Base-by-base conservation (phyloP, 768 basidiomycete genomes). In the Trametes elegans region DNA sequence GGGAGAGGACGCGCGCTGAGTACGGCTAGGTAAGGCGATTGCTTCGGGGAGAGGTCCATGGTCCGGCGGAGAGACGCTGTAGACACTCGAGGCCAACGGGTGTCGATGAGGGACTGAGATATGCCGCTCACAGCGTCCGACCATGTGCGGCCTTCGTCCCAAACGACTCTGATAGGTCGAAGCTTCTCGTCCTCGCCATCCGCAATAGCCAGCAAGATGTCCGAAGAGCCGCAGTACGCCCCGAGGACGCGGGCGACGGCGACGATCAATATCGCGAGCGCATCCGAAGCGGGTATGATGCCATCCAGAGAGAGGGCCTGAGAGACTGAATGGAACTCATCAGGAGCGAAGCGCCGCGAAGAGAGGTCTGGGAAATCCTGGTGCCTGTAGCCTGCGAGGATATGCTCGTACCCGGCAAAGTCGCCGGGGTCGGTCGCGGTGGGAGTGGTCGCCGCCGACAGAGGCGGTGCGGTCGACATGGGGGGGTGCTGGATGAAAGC, bases 331-430 rank as follows among this genome's bases (percentile, higher is more conserved):
- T 53, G 51, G n/a, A 44, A 23, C 4, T 42, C 24, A 32, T 46
- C 50, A 23, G 59, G 51, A n/a, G 59, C 49, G 48, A 54, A 57
- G 31, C 59, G 59, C 27, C 52, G 50, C 5, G 55, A 53, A n/a
- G 59, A 61, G 24, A 61, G 55, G 48, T 61, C 59, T 34, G 59
- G 59, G 52, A 61, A 55, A 41, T 61, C 59, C 13, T 52, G 45
- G 31, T 57, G 59, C 19, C 48, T 61, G 34, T 61, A 61, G n/a
- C 48, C 55, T 46, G 55, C 28, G 28, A 61, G 52, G n/a, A 60
- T 32, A 13, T 41, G 49, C 18, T 48, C 39, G 50, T 41, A 52
- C 45, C 38, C 54, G 44, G 54, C 39, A n/a, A 49, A 34, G 16
- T 32, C 27, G 32, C 21, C 39, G 23, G 50, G 48, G 28, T 43